These are phyloP conservation scores for Vaccinium myrtillus DNA, from an alignment of 148 eudicot genomes.

Conservation along the genomic window DNA sequence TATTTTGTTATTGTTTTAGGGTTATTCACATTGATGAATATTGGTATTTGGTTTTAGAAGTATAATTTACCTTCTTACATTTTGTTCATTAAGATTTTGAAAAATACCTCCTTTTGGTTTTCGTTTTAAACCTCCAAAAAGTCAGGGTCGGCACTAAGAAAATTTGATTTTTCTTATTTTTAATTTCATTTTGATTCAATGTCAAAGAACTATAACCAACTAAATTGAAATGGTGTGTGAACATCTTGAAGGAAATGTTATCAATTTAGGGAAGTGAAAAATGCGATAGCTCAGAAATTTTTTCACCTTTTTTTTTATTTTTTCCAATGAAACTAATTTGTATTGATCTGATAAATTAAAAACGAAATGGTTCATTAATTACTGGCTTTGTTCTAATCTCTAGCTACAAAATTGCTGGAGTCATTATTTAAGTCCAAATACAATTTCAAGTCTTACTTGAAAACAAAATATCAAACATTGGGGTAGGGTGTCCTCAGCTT, in stretches of 20 bases:
- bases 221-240: not conserved
- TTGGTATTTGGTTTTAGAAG: no score
- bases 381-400: not conserved
- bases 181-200: not conserved
- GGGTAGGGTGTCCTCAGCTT: not conserved
- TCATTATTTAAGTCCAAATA: not conserved
- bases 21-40: no score
- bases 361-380: not conserved
- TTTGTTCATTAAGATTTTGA: no score
- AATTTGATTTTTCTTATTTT: not conserved
- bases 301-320: not conserved
- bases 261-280: not conserved
- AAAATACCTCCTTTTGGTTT: no score
- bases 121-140: no score
- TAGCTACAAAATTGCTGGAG: not conserved
- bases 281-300: not conserved
- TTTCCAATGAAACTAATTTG: not conserved
- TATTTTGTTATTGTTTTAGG: no score
- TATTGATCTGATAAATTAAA: no score
- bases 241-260: no score
- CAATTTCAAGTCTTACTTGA: not conserved
- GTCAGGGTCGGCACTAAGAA: no score
- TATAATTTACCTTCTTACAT: no score
- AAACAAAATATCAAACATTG: not conserved
- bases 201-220: not conserved